Conservation (phyloP, 768 basidiomycete genomes). For the Podaxis pistillaris region DNA sequence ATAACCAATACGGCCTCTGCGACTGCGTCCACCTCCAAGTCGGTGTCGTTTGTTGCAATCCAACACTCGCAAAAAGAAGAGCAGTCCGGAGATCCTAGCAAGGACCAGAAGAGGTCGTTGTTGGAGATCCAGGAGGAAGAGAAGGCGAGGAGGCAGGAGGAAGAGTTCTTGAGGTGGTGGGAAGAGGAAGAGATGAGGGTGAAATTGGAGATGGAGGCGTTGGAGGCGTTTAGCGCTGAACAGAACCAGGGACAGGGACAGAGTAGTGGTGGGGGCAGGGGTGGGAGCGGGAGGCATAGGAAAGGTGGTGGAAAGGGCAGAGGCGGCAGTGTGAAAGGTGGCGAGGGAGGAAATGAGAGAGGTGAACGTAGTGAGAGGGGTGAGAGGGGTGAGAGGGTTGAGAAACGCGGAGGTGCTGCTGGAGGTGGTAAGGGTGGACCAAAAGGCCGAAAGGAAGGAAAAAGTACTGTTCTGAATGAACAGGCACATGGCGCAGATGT, state of each 20-base stretch:
- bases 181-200: conserved; percentile 74
- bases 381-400: not conserved
- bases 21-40: conserved; percentile 26
- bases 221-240: conserved; percentile 19
- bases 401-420: not conserved
- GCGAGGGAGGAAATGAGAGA: not conserved
- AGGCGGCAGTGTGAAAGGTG: not conserved
- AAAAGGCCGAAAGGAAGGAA: not conserved
- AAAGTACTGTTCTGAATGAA: no score
- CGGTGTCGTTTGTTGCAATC: conserved; percentile 77
- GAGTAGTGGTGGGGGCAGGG: not conserved
- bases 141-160: conserved; percentile 59
- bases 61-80: conserved; percentile 74
- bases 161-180: conserved; percentile 90
- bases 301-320: not conserved
- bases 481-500: no score
- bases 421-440: not conserved
- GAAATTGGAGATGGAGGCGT: conserved; percentile 39
- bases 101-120: conserved; percentile 60
- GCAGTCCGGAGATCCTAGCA: conserved; percentile 24
- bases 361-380: not conserved
- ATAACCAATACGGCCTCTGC: conserved; percentile 21
- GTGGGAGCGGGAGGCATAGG: not conserved
- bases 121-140: conserved; percentile 89
- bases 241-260: not conserved